Evolutionary conservation across 305 asterid species (phyloP), one percentile per base, ranked within the genome.

Genomic region (Solanum hybrid): DNA sequence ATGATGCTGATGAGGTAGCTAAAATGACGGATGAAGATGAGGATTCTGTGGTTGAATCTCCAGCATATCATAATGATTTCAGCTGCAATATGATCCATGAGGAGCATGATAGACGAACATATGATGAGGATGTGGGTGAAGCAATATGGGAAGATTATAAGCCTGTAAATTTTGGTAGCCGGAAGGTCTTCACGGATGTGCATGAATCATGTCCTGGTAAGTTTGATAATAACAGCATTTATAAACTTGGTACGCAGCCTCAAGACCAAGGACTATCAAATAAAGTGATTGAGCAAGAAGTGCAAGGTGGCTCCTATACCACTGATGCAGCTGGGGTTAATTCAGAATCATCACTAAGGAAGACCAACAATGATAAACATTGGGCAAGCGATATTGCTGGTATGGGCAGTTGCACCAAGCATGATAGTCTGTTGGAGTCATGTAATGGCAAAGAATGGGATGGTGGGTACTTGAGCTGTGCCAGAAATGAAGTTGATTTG

Each of bases 361-460:
- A 89, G 78, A 86, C 66, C 86, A 86, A 90, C 29, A n/a, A 34
- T 78, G 73, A n/a, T 26, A 88, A 89, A 88, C 92, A 87, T 7
- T 89, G 90, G 90, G 27, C 64, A 5, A 86, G 88, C 35, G 86
- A 90, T 42, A 64, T 71, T 11, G 12, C 76, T 80, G 89, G 91
- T 64, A 73, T 42, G 86, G 64, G 88, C 82, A 22, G 86, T 82
- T 71, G 78, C 79, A 75, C 19, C n/a, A 89, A 88, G 37, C 92
- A 88, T 69, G 92, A 90, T 26, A 45, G 78, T 40, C 71, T 89
- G 75, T 34, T 86, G 78, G 95, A 87, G 89, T 91, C 90, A 24
- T 89, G 89, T 77, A 88, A 64, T 78, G 80, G 91, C 24, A 90
- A 88, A 89, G 93, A 90, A 85, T 93, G 95, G 94, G 92, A 92